Evolutionary conservation across 106 monocot species (phyloP), one percentile per base, ranked within the genome.

Genomic region (Agapanthus africanus): DNA sequence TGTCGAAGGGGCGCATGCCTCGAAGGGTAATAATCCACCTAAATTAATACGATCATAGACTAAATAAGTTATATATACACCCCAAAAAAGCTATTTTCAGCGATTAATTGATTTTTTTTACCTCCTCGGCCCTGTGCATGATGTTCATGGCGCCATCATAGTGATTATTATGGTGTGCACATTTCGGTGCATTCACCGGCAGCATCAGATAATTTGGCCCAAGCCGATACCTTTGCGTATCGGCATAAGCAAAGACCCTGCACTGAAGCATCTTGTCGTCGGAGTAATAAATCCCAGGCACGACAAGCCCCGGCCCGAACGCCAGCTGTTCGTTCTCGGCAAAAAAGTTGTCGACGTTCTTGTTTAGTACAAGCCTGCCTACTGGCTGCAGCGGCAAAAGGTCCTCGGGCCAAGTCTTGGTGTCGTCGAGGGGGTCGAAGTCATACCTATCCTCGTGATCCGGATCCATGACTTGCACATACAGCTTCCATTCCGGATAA

Each of bases 341-440:
- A 41, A 94, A 90, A 79, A 94, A 94, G 79, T 94, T 94, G 66
- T 92, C 88, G 33, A 88, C 67, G 86, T 93, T 93, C 34, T 86
- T 70, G 81, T 93, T 83, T 14, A 93, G 81, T 4, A 93, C 93
- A 42, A 93, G 74, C 31, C 93, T 76, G 7, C 93, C 93, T 0
- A 93, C 93, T 1, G 80, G 93, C 69, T 77, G 83, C 13, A 93
- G 83, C 1, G 93, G 93, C 37, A 93, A 57, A 8, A 90, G 47
- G 62, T 94, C 94, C 70, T 94, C 94, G 7, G 87, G 94, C 94
- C 94, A 94, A 0, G 85, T 94, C 94, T 90, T 90, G 62, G 94
- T 94, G 67, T 90, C 90, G 31, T 94, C 94, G 6, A 94, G 74
- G 7, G 90, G 90, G 74, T 94, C 90, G 40, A 94, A 94, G 67